Conservation (phyloP, 164 flowering plant genomes). For the Dillenia turbinata region DNA sequence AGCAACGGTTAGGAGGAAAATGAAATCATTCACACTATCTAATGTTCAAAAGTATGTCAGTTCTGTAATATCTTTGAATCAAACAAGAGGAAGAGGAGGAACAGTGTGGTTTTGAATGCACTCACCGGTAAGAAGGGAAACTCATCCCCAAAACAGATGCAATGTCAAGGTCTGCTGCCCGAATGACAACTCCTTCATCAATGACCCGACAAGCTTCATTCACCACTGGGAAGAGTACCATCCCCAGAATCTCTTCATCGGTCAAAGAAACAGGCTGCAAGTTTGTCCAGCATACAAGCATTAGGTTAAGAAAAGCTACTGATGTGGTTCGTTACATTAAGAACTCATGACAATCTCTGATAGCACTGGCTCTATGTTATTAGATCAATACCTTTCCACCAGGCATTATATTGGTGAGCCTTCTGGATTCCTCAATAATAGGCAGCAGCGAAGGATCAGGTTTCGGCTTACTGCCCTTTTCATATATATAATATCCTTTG, state of each 20-base stretch:
- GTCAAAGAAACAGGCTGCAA: constrained; percentile 69
- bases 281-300: constrained; percentile 5
- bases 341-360: no score
- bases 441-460: constrained; percentile 77
- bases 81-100: not conserved
- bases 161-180: constrained; percentile 90
- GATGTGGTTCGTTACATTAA: no score
- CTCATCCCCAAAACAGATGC: constrained; percentile 97
- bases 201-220: constrained; percentile 93
- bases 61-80: no score
- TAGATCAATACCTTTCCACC: constrained; percentile 66
- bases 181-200: constrained; percentile 80
- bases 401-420: constrained; percentile 65
- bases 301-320: not conserved
- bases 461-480: constrained; percentile 85
- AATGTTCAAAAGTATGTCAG: no score
- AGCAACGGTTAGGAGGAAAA: no score
- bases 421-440: constrained; percentile 70
- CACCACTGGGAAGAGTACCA: constrained; percentile 92
- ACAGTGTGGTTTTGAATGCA: not conserved
- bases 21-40: no score
- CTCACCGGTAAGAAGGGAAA: constrained; percentile 89
- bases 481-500: constrained; percentile 84
- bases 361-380: no score
- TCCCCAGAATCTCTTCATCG: constrained; percentile 84